These are phyloP conservation scores for Skeletonema grethae DNA, from an alignment of 108 stramenopile species.

Conservation along the genomic window DNA sequence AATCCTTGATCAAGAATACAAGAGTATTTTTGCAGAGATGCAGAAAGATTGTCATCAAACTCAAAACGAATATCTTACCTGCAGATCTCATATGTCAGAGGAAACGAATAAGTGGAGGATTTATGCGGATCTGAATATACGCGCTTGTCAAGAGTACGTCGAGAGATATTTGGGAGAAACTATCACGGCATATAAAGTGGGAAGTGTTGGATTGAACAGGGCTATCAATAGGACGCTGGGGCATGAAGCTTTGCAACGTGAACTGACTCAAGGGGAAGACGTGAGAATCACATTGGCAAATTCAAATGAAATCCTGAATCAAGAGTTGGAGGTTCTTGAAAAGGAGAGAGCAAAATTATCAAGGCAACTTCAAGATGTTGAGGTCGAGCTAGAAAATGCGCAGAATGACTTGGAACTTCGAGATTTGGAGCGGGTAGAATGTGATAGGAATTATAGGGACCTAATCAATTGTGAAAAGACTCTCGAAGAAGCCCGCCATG, in stretches of 20 bases:
- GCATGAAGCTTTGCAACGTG: background rate
- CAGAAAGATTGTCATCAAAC: background rate
- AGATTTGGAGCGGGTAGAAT: constrained; percentile 46
- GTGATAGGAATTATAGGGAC: constrained; percentile 23
- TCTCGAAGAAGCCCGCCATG: background rate
- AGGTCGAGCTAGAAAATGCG: constrained; percentile 12
- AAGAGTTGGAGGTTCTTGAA: constrained; percentile 6
- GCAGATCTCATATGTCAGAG: background rate
- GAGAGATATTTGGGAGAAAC: constrained; percentile 17
- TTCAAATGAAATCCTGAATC: background rate
- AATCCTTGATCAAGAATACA: background rate
- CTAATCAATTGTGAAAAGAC: constrained; percentile 16
- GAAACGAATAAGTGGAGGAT: constrained; percentile 16
- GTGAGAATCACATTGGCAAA: background rate
- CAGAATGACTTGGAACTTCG: constrained; percentile 31
- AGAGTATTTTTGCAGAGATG: background rate
- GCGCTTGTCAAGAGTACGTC: constrained; percentile 1
- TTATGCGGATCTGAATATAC: constrained; percentile 16
- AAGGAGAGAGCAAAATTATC: constrained; percentile 2
- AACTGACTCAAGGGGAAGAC: constrained; percentile 3
- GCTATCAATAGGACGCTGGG: constrained; percentile 13
- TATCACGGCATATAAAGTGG: constrained; percentile 8
- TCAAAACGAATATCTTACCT: constrained; percentile 14
- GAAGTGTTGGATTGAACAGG: constrained; percentile 22
- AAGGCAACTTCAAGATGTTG: constrained; percentile 5